Evolutionary conservation across 2,329 filamentous ascomycete genomes (phyloP).

Genomic region (Curvularia eragrostidis): DNA sequence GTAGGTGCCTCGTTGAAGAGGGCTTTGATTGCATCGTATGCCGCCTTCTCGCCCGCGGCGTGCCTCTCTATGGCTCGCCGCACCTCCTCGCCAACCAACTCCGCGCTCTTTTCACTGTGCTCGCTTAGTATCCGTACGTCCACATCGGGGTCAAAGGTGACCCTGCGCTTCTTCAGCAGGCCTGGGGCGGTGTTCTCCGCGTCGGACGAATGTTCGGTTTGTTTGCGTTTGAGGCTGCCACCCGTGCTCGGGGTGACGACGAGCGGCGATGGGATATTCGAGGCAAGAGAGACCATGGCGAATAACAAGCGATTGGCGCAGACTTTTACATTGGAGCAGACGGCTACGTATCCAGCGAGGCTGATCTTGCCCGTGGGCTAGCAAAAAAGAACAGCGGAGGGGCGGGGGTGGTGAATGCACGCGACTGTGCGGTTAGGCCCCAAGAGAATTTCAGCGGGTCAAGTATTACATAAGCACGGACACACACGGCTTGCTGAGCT

Average conservation of each 20-base stretch:
- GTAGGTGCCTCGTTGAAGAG: constrained; percentile 59
- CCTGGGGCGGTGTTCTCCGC: constrained; percentile 41
- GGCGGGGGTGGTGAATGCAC: constrained; percentile 24
- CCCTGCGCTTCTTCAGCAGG: constrained; percentile 54
- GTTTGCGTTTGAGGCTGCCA: constrained; percentile 50
- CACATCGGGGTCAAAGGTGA: constrained; percentile 58
- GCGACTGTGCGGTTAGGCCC: constrained; percentile 18
- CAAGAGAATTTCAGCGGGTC: constrained; percentile 21
- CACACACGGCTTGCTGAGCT: constrained; percentile 2
- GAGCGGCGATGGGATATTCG: constrained; percentile 36
- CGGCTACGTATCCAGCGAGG: neutral
- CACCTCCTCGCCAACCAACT: constrained; percentile 67
- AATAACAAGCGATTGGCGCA: constrained; percentile 15
- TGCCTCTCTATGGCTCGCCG: constrained; percentile 63
- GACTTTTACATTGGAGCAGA: constrained; percentile 39
- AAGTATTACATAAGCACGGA: constrained; percentile 20
- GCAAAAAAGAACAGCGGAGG: constrained; percentile 24
- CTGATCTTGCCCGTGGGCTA: constrained; percentile 7
- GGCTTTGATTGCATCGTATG: constrained; percentile 63
- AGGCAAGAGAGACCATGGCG: constrained; percentile 51
- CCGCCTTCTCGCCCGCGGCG: constrained; percentile 60
- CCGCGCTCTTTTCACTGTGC: constrained; percentile 60
- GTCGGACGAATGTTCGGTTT: constrained; percentile 38
- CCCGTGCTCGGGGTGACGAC: constrained; percentile 38
- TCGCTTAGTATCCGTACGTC: constrained; percentile 54